Evolutionary conservation across 345 rosid genomes (phyloP).

Genomic region (Theobroma cacao): DNA sequence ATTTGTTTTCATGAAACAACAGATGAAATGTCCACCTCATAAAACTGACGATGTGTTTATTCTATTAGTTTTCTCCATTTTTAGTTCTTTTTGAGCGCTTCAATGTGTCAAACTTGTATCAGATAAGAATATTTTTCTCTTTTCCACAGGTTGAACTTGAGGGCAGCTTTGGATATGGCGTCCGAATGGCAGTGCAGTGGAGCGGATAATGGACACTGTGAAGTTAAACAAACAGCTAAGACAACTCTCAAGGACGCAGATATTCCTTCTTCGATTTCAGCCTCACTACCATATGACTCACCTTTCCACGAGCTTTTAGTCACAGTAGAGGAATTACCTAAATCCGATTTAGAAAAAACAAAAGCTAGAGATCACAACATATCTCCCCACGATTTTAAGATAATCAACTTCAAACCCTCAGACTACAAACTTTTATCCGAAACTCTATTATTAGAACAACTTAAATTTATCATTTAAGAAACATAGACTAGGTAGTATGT

Average conservation of each 20-base stretch:
- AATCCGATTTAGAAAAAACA: not conserved
- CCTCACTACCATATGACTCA: not conserved
- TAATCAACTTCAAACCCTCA: not conserved
- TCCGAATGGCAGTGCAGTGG: not conserved
- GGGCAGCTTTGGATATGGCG: not conserved
- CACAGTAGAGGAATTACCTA: not conserved
- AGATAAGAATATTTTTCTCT: not conserved
- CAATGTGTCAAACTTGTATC: not conserved
- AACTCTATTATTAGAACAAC: not conserved
- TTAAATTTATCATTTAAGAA: not conserved
- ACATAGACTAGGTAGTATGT: not conserved
- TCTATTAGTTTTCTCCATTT: not conserved
- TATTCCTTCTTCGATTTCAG: slow-evolving; percentile 4
- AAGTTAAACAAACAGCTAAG: not conserved
- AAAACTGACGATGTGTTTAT: not conserved
- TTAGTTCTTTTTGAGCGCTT: not conserved
- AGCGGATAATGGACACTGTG: not conserved
- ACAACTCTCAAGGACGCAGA: slow-evolving; percentile 1
- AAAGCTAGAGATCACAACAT: not conserved
- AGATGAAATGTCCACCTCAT: not conserved
- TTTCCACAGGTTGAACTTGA: not conserved
- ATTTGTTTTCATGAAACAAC: not conserved
- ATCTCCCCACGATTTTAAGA: not conserved
- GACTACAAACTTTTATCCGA: not conserved
- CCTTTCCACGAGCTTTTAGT: not conserved